phyloP scores from a whole-genome alignment of 2,329 filamentous ascomycete species.

The Aspergillus alliaceus region DNA sequence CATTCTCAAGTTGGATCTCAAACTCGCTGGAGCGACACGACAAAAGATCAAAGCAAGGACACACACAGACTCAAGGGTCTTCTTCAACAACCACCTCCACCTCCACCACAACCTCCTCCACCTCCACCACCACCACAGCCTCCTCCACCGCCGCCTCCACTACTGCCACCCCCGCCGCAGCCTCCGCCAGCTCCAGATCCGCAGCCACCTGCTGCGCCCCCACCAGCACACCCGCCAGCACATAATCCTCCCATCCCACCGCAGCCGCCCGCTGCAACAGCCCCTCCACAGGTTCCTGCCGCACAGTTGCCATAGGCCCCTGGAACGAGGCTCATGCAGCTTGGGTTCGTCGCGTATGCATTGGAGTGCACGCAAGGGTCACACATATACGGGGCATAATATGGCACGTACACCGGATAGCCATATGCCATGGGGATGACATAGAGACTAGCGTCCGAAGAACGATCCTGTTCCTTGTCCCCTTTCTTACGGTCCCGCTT shows the following conservation, averaged over 20 bases:
- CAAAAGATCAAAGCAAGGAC: not conserved
- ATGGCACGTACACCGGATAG: conserved; percentile 46
- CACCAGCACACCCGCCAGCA: conserved; percentile 37
- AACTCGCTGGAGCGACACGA: not conserved
- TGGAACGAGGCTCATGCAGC: conserved; percentile 42
- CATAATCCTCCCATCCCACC: conserved; percentile 37
- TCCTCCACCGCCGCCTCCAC: conserved; percentile 30
- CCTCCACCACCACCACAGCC: conserved; percentile 12
- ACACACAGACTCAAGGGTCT: not conserved
- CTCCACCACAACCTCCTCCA: conserved; percentile 7
- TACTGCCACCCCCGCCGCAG: conserved; percentile 47
- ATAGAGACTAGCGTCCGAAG: conserved; percentile 20
- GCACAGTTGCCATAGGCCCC: conserved; percentile 50
- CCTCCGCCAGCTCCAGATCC: conserved; percentile 42
- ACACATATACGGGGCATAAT: conserved; percentile 49
- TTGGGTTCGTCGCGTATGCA: conserved; percentile 47
- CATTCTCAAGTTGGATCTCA: not conserved
- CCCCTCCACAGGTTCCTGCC: conserved; percentile 44
- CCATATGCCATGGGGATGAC: conserved; percentile 45
- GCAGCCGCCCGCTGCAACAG: conserved; percentile 46
- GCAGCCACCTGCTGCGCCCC: conserved; percentile 41
- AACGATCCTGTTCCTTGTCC: conserved; percentile 22
- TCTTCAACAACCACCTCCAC: conserved; percentile 10
- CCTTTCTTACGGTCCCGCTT: conserved; percentile 32
- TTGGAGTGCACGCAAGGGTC: conserved; percentile 43